Evolutionary conservation across 306 rosid species (phyloP).

Genomic region (apple (Malus domestica)): DNA sequence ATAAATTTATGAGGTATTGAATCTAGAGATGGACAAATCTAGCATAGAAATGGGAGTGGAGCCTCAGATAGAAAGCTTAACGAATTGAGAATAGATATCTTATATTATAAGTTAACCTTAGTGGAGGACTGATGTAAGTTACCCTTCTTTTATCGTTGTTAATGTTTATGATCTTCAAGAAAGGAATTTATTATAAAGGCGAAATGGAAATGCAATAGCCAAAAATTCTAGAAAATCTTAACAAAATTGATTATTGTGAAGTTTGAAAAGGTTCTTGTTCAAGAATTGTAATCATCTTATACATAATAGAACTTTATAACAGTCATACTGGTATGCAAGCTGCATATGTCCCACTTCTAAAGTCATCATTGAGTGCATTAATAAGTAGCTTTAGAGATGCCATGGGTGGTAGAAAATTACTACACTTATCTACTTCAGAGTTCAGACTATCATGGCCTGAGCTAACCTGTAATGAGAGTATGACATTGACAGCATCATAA

Average conservation of each 20-base stretch:
- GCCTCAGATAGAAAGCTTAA: background rate
- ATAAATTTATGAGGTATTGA: background rate
- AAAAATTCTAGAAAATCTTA: background rate
- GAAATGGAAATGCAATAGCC: background rate
- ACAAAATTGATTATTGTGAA: background rate
- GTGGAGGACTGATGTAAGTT: no score
- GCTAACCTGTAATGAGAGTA: slow-evolving; percentile 78
- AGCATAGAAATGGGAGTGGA: background rate
- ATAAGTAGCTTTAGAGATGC: background rate
- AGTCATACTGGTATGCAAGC: background rate
- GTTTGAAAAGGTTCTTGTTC: background rate
- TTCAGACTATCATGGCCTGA: slow-evolving; percentile 11
- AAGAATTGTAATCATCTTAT: background rate
- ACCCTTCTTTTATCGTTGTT: no score
- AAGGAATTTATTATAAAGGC: background rate
- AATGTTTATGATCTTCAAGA: background rate
- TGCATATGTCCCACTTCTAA: background rate
- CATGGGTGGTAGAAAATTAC: background rate
- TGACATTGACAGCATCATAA: slow-evolving; percentile 69
- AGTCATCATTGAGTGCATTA: background rate
- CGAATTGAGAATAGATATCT: background rate
- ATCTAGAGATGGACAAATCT: background rate
- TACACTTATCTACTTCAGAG: background rate
- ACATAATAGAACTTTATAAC: background rate
- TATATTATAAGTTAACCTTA: background rate